Conservation (phyloP, 805 yeast genomes). For the Citeromyces matritensis region DNA sequence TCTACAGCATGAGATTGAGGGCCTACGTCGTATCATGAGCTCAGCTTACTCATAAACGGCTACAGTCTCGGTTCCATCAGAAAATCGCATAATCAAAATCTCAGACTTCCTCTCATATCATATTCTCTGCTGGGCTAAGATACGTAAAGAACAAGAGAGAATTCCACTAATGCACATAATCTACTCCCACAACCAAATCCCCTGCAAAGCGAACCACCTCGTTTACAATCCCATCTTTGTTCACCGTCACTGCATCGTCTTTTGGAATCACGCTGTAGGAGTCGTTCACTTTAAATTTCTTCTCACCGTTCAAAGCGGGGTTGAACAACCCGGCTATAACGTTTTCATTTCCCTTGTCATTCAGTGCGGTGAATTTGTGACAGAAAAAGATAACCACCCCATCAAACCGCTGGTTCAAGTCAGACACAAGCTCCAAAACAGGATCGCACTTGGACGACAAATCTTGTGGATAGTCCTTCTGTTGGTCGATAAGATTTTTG, state of each 20-base stretch:
- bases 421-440: slow-evolving; percentile 39
- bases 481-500: slow-evolving; percentile 40
- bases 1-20: too few relatives aligned
- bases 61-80: too few relatives aligned
- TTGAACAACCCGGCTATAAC: slow-evolving; percentile 73
- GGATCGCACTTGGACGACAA: slow-evolving; percentile 32
- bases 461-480: slow-evolving; percentile 24
- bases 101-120: too few relatives aligned
- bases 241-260: slow-evolving; percentile 38
- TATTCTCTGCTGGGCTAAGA: too few relatives aligned
- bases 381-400: slow-evolving; percentile 60
- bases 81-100: too few relatives aligned
- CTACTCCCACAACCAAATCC: slow-evolving; percentile 35
- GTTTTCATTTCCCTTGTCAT: slow-evolving; percentile 29
- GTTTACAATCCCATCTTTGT: slow-evolving; percentile 55
- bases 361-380: slow-evolving; percentile 35
- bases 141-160: not conserved
- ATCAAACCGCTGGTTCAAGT: slow-evolving; percentile 46
- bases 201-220: slow-evolving; percentile 64
- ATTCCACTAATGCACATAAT: slow-evolving; percentile 7
- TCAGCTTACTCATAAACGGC: too few relatives aligned
- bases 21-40: too few relatives aligned
- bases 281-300: slow-evolving; percentile 65
- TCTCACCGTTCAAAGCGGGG: slow-evolving; percentile 36
- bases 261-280: slow-evolving; percentile 62